These are phyloP conservation scores for Macrolepiota dolichaula DNA, from an alignment of 768 basidiomycete genomes.

Conservation along the genomic window DNA sequence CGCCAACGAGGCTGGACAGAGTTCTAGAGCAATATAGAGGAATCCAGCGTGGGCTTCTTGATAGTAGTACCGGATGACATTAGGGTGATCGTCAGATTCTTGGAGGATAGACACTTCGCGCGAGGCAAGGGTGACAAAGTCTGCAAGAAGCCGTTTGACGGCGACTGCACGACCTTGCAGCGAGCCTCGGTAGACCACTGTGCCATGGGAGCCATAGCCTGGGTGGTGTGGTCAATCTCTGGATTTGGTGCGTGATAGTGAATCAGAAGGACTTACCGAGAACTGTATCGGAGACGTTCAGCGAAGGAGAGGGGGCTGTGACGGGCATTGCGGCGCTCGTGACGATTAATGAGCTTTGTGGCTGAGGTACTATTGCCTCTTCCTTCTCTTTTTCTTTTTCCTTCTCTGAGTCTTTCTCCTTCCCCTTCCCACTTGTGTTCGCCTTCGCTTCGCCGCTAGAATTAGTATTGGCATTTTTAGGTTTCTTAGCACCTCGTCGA, in stretches of 20 bases:
- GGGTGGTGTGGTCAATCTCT: slow-evolving; percentile 7
- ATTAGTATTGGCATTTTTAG: slow-evolving; percentile 18
- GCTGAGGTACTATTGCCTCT: slow-evolving; percentile 19
- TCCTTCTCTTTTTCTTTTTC: slow-evolving; percentile 32
- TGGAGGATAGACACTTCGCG: slow-evolving; percentile 94
- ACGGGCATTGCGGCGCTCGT: slow-evolving; percentile 24
- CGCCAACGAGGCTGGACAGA: slow-evolving; percentile 87
- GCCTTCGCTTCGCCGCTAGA: slow-evolving; percentile 41
- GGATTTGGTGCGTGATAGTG: background rate
- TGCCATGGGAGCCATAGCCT: slow-evolving; percentile 97
- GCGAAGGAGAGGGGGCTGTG: slow-evolving; percentile 37
- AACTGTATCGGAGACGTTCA: slow-evolving; percentile 70
- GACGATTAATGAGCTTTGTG: slow-evolving; percentile 18
- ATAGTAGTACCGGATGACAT: slow-evolving; percentile 98
- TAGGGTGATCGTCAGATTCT: slow-evolving; percentile 96
- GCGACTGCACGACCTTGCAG: slow-evolving; percentile 97
- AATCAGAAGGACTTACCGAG: slow-evolving; percentile 50
- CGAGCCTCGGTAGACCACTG: slow-evolving; percentile 90
- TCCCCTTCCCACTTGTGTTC: slow-evolving; percentile 16
- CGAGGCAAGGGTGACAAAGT: slow-evolving; percentile 91
- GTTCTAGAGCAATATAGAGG: slow-evolving; percentile 95
- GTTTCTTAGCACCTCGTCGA: slow-evolving; percentile 54
- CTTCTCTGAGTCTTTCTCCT: slow-evolving; percentile 17
- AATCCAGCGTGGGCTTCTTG: slow-evolving; percentile 93
- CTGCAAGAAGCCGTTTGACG: slow-evolving; percentile 93